These are phyloP conservation scores for Glaciozyma antarctica DNA, from an alignment of 768 basidiomycete species.

Conservation along the genomic window DNA sequence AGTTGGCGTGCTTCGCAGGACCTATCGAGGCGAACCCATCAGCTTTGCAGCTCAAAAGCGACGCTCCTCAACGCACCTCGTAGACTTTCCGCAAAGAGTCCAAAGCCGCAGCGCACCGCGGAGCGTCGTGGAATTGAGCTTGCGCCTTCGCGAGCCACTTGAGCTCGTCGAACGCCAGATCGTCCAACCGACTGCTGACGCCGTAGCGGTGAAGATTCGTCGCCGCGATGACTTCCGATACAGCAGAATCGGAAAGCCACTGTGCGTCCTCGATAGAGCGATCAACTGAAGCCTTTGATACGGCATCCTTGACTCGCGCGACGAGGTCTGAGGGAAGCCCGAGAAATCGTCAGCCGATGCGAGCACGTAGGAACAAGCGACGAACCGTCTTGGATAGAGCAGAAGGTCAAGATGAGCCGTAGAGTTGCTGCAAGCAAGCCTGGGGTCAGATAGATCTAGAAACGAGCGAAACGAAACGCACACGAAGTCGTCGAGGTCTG, in stretches of 20 bases:
- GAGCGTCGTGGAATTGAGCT: too few relatives aligned
- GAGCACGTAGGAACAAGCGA: background rate
- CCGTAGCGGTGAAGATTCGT: constrained; percentile 39
- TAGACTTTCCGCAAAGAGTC: too few relatives aligned
- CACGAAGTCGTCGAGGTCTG: background rate
- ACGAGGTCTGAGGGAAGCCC: background rate
- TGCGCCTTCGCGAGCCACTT: too few relatives aligned
- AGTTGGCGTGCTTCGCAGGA: background rate
- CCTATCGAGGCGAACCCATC: background rate
- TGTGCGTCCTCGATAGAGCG: constrained; percentile 8
- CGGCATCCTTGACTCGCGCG: background rate
- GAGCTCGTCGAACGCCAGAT: constrained; percentile 37
- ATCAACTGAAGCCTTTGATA: background rate
- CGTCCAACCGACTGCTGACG: constrained; percentile 25
- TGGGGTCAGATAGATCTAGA: background rate
- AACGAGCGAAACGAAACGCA: background rate
- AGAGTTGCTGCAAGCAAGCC: background rate
- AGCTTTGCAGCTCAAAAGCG: constrained; percentile 17
- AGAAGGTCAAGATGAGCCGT: constrained; percentile 13
- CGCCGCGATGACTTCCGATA: constrained; percentile 40
- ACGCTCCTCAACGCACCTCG: too few relatives aligned
- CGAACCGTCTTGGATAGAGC: constrained; percentile 16
- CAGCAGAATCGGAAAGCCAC: constrained; percentile 21
- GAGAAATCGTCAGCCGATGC: background rate
- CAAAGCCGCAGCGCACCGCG: too few relatives aligned